Evolutionary conservation across 169 alveolate genomes (phyloP), one percentile per base, ranked within the genome.

Genomic region (Plasmodium sp.): DNA sequence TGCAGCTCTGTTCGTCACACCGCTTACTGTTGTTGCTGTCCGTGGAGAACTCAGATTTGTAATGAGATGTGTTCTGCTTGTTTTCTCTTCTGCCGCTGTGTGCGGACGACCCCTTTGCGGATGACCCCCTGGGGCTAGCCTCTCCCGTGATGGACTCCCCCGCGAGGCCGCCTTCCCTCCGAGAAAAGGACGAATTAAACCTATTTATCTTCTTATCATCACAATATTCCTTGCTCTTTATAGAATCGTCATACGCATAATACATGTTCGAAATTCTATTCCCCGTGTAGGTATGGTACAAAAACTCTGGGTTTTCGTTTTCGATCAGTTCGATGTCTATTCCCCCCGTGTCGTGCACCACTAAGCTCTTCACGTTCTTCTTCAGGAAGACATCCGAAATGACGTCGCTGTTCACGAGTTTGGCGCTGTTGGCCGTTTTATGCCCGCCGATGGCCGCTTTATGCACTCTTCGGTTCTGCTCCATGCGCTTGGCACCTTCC

Each of bases 241-340:
- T 27, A n/a, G 71, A 80, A 58, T 80, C 90, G 10, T 90, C 94
- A 90, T 90, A 90, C 27, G 62, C 91, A 80, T 90, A 90, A 80
- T 90, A 90, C 39, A 90, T 80, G 41, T 90, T 90, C 2, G 91
- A 80, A 80, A 90, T 90, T 31, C 90, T 79, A 73, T 90, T 90
- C 18, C 94, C 94, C 16, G 94, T 90, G 74, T 90, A 90, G 1
- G 94, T 90, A 54, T 90, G 94, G 74, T 80, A 90, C 27, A 90
- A 56, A 36, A 90, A 90, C 74, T 80, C 88, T 5, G 94, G 94
- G 22, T 90, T 90, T 67, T 90, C 94, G 43, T 90, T 90, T 79
- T 90, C 94, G 5, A 90, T 90, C 1, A 90, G 45, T 81, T 90
- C 94, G 9, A 90, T 90, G 41, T 90, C 94, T 48, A 90, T 80